Percentiles rank a stretch among this genome's conserved stretches.
These are phyloP conservation scores for Apiospora rasikravindrae DNA, from an alignment of 2,329 filamentous ascomycete species.

Conservation along the genomic window DNA sequence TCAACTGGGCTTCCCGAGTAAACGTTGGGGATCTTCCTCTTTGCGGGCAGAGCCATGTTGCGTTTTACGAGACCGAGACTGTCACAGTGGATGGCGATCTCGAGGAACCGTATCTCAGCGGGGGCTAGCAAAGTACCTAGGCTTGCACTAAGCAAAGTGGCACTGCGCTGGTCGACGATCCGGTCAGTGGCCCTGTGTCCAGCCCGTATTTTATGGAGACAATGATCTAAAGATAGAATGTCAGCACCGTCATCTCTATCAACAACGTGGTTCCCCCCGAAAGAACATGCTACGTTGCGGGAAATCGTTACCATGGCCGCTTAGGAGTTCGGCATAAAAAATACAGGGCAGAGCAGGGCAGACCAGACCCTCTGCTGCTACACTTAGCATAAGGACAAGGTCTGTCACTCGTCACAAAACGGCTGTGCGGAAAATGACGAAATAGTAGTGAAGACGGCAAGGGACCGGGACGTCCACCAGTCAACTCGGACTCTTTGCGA, in stretches of 20 bases:
- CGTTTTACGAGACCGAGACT: neutral
- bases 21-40: neutral
- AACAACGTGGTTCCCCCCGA: neutral
- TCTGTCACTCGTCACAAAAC: neutral
- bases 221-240: neutral
- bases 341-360: neutral
- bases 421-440: neutral
- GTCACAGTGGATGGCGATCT: neutral
- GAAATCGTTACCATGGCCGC: neutral
- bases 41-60: neutral
- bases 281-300: neutral
- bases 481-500: constrained; percentile 13
- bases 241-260: neutral
- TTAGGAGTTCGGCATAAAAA: neutral
- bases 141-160: constrained; percentile 7
- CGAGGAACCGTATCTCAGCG: neutral
- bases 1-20: neutral
- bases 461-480: neutral
- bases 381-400: neutral
- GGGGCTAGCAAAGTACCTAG: neutral
- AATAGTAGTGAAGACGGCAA: neutral
- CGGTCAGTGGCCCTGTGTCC: neutral
- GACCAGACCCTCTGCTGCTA: neutral
- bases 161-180: constrained; percentile 4
- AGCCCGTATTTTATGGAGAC: constrained; percentile 10